phyloP scores from a whole-genome alignment of 306 rosid species.

The Cucurbita argyrosperma region DNA sequence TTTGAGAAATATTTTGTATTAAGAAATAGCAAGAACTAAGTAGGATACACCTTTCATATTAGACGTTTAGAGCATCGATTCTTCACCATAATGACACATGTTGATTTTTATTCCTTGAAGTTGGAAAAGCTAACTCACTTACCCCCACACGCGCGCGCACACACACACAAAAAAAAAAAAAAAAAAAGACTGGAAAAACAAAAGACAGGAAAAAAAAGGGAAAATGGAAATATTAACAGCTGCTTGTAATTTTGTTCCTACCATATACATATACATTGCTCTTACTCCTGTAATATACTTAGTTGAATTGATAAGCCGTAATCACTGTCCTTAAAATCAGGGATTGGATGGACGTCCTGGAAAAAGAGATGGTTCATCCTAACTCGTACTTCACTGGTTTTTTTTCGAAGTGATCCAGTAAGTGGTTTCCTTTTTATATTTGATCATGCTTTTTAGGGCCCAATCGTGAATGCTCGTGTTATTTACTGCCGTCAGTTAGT shows the following conservation, averaged over 20 bases:
- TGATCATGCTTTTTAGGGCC: not conserved
- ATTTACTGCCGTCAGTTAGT: not conserved
- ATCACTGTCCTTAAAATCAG: slow-evolving; percentile 12
- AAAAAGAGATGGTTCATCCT: slow-evolving; percentile 98
- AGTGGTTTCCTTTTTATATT: slow-evolving; percentile 23
- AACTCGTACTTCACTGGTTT: slow-evolving; percentile 80
- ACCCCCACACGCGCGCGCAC: too few relatives aligned
- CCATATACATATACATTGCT: too few relatives aligned
- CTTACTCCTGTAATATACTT: not conserved
- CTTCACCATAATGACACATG: not conserved
- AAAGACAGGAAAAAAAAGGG: too few relatives aligned
- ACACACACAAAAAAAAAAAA: too few relatives aligned
- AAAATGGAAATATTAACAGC: too few relatives aligned
- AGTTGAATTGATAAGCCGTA: not conserved
- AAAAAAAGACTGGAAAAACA: too few relatives aligned
- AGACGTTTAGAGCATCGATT: not conserved
- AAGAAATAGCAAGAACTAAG: not conserved
- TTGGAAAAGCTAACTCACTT: too few relatives aligned
- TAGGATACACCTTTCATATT: not conserved
- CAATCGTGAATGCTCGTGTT: not conserved
- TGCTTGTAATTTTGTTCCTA: too few relatives aligned
- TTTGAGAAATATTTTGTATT: not conserved
- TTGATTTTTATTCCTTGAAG: not conserved
- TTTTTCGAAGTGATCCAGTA: slow-evolving; percentile 98
- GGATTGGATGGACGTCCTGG: slow-evolving; percentile 99